Evolutionary conservation across 2,329 filamentous ascomycete species (phyloP), one percentile per base, ranked within the genome.

Genomic region (Clarireedia monteithiana): DNA sequence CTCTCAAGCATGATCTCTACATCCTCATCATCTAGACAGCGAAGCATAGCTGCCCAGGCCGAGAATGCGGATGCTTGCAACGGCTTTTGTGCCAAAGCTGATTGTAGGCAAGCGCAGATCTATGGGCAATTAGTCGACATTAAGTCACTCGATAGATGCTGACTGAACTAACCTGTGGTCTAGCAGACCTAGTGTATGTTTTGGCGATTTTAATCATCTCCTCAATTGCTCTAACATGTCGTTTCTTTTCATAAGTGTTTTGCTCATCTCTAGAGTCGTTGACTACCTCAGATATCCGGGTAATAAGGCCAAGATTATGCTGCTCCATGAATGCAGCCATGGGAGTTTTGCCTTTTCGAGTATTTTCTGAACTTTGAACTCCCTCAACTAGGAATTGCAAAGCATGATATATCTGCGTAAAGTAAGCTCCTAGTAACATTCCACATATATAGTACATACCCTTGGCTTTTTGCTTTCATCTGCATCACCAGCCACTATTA

Each of bases 101-200:
- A 91, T 60, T 95, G 84, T 12, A 99, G 76, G 67, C 89, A 96
- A n/a, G 92, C 91, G 62, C 90, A 90, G 55, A 97, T 92, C 84
- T 92, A 20, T 6, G 12, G 14, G 6, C 6, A 20, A 20, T 9
- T 51, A 10, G 14, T 23, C 12, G 23, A 17, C 0, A 27, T 20
- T 4, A 5, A 6, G 20, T n/a, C 15, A 34, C 14, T n/a, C 2
- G 12, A 24, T 10, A 47, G 27, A n/a, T 3, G 9, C 24, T 20
- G 14, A 15, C 6, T 39, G 9, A 42, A 88, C 86, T 75, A 95
- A 90, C 88, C 75, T 96, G 92, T 23, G 94, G 92, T 42, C 96
- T 77, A 50, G 89, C 94, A 63, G 86, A 84, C 59, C 84, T 85
- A 34, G 91, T 83, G 66, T 88, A 84, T 2, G 78, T 77, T 64